phyloP scores from a whole-genome alignment of 2,329 filamentous ascomycete genomes.

The Thelonectria olida region DNA sequence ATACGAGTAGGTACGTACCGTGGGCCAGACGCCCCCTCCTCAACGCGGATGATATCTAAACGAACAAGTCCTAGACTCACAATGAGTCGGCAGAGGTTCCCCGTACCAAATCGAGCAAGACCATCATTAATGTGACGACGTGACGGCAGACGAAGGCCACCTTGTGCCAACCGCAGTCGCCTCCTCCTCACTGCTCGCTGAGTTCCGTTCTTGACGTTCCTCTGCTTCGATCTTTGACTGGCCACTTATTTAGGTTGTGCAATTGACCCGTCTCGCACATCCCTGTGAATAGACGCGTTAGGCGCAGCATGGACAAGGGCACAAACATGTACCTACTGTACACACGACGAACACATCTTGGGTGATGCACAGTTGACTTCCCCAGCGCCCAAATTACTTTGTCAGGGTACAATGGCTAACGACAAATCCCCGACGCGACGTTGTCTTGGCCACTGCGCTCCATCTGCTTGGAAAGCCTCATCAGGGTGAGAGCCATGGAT shows the following conservation, averaged over 20 bases:
- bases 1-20: neutral
- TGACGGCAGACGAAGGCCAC: neutral
- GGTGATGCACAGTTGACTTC: neutral
- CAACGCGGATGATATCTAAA: slow-evolving; percentile 9
- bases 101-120: neutral
- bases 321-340: neutral
- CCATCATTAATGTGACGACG: neutral
- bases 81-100: slow-evolving; percentile 7
- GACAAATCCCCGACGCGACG: slow-evolving; percentile 21
- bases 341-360: slow-evolving; percentile 5
- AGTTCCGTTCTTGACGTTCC: neutral
- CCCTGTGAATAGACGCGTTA: slow-evolving; percentile 23
- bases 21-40: slow-evolving; percentile 4
- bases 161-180: neutral
- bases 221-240: neutral
- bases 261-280: neutral
- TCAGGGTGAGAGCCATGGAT: slow-evolving; percentile 12
- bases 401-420: slow-evolving; percentile 11
- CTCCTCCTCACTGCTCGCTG: neutral
- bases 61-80: slow-evolving; percentile 9
- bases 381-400: slow-evolving; percentile 7
- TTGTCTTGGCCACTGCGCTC: slow-evolving; percentile 7
- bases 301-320: slow-evolving; percentile 20
- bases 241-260: slow-evolving; percentile 12
- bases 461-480: slow-evolving; percentile 9